Conservation (phyloP, 2,329 filamentous ascomycete species). For the Xylaria polymorpha region DNA sequence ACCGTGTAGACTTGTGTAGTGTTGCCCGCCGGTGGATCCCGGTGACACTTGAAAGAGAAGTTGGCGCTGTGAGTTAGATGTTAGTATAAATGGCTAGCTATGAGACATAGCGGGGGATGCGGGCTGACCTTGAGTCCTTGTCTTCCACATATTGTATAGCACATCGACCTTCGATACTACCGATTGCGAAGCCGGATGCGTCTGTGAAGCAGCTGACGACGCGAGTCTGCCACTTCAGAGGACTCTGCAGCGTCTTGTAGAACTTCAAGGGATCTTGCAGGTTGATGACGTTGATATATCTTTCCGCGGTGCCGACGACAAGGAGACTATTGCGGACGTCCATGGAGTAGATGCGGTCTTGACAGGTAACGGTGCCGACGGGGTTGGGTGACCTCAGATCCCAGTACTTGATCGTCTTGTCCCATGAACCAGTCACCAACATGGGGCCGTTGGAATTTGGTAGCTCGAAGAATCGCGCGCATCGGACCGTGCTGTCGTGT, state of each 20-base stretch:
- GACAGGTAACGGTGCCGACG: conserved; percentile 72
- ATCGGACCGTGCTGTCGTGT: conserved; percentile 85
- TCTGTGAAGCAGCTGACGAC: conserved; percentile 96
- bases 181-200: conserved; percentile 90
- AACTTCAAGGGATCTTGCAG: conserved; percentile 88
- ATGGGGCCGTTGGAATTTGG: conserved; percentile 75
- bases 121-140: conserved; percentile 78
- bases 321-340: conserved; percentile 89
- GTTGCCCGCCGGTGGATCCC: conserved; percentile 79
- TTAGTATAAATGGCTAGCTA: conserved; percentile 20
- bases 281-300: conserved; percentile 96
- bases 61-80: conserved; percentile 70
- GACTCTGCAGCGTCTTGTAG: conserved; percentile 96
- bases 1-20: conserved; percentile 91
- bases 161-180: conserved; percentile 95
- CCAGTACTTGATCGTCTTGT: conserved; percentile 93
- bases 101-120: not conserved
- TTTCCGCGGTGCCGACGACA: conserved; percentile 91
- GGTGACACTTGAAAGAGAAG: conserved; percentile 99
- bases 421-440: conserved; percentile 92
- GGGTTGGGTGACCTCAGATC: conserved; percentile 76
- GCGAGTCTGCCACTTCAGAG: conserved; percentile 97
- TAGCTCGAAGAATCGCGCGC: conserved; percentile 80
- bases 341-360: conserved; percentile 89
- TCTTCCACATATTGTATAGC: conserved; percentile 99